A percentile compares a stretch with the other conserved stretches of the same genome.
phyloP scores from a whole-genome alignment of 805 yeast species.

The Candida sphagnicola region DNA sequence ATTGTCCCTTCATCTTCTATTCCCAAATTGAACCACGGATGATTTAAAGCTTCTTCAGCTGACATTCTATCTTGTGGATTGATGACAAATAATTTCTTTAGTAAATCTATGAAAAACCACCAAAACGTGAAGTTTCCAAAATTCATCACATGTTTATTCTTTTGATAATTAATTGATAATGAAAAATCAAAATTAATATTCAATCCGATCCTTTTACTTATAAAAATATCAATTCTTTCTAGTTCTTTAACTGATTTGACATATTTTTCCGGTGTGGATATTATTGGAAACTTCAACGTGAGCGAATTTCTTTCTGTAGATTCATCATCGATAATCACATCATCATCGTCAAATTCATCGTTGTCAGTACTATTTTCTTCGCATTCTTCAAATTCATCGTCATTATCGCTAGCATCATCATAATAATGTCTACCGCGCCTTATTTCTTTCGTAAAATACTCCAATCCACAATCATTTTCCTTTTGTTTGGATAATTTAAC shows the following conservation, averaged over 20 bases:
- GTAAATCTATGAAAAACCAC: constrained; percentile 61
- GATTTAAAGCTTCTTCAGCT: constrained; percentile 40
- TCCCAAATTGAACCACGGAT: constrained; percentile 47
- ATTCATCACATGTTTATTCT: constrained; percentile 39
- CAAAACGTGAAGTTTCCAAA: constrained; percentile 73
- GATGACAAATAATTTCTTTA: constrained; percentile 34
- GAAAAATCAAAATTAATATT: constrained; percentile 36
- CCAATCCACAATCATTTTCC: constrained; percentile 39
- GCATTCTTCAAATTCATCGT: constrained; percentile 2
- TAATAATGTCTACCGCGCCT: constrained; percentile 2
- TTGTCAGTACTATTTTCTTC: constrained; percentile 3
- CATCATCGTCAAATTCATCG: constrained; percentile 16
- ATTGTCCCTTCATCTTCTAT: constrained; percentile 43
- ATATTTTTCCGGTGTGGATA: constrained; percentile 36
- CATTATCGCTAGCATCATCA: constrained; percentile 6
- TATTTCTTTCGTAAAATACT: constrained; percentile 28
- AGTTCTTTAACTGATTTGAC: constrained; percentile 36
- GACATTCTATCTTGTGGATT: constrained; percentile 36
- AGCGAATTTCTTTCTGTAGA: constrained; percentile 21
- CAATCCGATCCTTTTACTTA: constrained; percentile 38
- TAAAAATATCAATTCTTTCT: constrained; percentile 40
- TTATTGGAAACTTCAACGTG: constrained; percentile 34
- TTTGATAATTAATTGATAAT: constrained; percentile 34
- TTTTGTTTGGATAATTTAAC: constrained; percentile 29
- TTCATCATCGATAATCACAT: constrained; percentile 29